Evolutionary conservation across 345 rosid genomes (phyloP).

Genomic region (Schrenkiella parvula): DNA sequence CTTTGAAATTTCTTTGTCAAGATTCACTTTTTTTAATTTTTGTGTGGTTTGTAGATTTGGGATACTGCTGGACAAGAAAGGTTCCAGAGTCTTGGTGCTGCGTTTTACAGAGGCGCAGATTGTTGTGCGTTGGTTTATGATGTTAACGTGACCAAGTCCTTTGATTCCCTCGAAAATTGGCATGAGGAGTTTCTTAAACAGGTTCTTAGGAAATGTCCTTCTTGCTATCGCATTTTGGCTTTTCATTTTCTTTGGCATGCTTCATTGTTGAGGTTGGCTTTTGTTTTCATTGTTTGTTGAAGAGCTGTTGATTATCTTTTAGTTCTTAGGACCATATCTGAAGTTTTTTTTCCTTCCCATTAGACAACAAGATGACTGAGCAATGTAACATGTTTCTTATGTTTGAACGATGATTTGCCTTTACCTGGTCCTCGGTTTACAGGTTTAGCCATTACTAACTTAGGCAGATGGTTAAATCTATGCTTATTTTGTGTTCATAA

Average conservation of each 20-base stretch:
- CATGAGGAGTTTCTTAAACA: conserved; percentile 97
- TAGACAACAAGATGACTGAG: background rate
- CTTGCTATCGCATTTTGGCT: background rate
- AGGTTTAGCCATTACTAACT: background rate
- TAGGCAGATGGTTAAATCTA: no score
- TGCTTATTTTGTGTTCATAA: background rate
- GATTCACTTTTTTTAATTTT: background rate
- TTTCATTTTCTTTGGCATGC: conserved; percentile 28
- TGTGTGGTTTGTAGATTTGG: conserved; percentile 66
- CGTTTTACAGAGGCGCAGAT: conserved; percentile 96
- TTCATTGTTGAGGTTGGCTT: background rate
- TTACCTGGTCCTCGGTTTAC: background rate
- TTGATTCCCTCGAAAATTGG: conserved; percentile 93
- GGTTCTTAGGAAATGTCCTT: conserved; percentile 33
- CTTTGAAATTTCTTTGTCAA: background rate
- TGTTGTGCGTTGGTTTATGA: conserved; percentile 93
- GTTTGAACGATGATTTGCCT: background rate
- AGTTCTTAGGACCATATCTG: background rate
- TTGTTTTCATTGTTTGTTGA: background rate
- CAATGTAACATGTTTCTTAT: background rate
- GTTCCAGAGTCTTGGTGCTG: conserved; percentile 96
- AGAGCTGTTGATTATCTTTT: background rate
- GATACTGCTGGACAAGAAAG: conserved; percentile 98
- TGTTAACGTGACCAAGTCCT: conserved; percentile 82
- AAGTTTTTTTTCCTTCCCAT: background rate